A percentile compares a stretch with the other conserved stretches of the same genome.
Evolutionary conservation across 2,329 filamentous ascomycete genomes (phyloP).

Genomic region (Macrophomina phaseolina): DNA sequence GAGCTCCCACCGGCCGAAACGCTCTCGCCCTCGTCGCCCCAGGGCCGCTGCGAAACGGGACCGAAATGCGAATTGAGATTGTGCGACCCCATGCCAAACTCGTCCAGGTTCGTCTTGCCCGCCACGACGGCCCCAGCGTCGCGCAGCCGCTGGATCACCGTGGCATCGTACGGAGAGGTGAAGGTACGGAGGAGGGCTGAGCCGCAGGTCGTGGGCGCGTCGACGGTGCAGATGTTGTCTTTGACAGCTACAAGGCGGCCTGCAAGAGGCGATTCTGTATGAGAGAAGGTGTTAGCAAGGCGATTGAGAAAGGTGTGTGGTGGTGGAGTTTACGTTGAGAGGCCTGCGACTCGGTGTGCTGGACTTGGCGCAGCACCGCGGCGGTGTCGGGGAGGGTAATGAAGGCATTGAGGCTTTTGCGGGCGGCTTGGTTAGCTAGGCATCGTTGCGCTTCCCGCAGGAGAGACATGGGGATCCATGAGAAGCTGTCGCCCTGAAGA

Average conservation of each 20-base stretch:
- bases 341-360: slow-evolving; percentile 30
- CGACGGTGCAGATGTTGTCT: slow-evolving; percentile 57
- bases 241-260: slow-evolving; percentile 54
- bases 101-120: slow-evolving; percentile 92
- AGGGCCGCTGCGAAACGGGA: slow-evolving; percentile 45
- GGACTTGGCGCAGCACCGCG: slow-evolving; percentile 34
- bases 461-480: slow-evolving; percentile 42
- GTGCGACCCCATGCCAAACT: slow-evolving; percentile 94
- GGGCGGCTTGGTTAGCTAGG: slow-evolving; percentile 41
- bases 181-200: slow-evolving; percentile 74
- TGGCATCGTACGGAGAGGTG: slow-evolving; percentile 79
- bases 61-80: slow-evolving; percentile 72
- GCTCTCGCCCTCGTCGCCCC: slow-evolving; percentile 38
- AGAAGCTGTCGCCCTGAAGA: not conserved
- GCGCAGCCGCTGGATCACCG: slow-evolving; percentile 73
- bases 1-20: slow-evolving; percentile 85
- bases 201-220: slow-evolving; percentile 74
- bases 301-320: not conserved
- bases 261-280: slow-evolving; percentile 29
- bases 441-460: slow-evolving; percentile 43
- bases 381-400: slow-evolving; percentile 36
- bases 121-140: slow-evolving; percentile 66
- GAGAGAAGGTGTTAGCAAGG: not conserved
- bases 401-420: slow-evolving; percentile 47
- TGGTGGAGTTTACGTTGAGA: not conserved